Conservation (phyloP, 176 grass and related monocot species). For the Oryza punctata region DNA sequence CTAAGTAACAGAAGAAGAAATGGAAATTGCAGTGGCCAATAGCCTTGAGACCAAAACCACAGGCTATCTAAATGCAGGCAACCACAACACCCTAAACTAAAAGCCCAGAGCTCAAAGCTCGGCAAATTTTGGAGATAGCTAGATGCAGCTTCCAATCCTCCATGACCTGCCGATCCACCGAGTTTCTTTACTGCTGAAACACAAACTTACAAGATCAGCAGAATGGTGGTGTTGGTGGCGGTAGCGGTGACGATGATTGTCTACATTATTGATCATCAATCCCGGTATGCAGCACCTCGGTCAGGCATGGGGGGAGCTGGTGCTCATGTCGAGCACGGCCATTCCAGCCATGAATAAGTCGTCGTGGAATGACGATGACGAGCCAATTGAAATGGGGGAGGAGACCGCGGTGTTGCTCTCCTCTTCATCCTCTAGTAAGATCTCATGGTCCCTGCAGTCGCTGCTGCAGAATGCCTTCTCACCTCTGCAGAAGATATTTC, state of each 20-base stretch:
- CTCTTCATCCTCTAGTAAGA: slow-evolving; percentile 49
- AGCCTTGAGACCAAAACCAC: slow-evolving; percentile 48
- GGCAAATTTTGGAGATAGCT: slow-evolving; percentile 7
- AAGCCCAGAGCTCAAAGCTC: background rate
- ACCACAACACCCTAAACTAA: slow-evolving; percentile 31
- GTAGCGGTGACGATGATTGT: background rate
- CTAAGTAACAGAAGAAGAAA: slow-evolving; percentile 19
- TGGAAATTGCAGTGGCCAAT: slow-evolving; percentile 24
- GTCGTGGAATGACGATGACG: slow-evolving; percentile 41
- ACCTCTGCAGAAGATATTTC: slow-evolving; percentile 58
- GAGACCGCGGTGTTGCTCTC: slow-evolving; percentile 26
- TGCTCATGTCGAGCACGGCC: slow-evolving; percentile 57
- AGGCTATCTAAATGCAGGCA: slow-evolving; percentile 33
- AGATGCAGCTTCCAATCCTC: slow-evolving; percentile 28
- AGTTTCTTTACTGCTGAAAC: slow-evolving; percentile 44
- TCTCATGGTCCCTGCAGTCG: slow-evolving; percentile 60
- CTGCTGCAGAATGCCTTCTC: slow-evolving; percentile 66
- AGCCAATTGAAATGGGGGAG: slow-evolving; percentile 37
- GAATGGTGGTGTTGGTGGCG: background rate
- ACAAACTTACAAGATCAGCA: slow-evolving; percentile 49
- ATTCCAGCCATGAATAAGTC: slow-evolving; percentile 70
- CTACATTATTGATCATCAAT: slow-evolving; percentile 31
- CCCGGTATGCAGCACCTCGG: background rate
- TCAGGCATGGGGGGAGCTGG: background rate
- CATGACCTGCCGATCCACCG: slow-evolving; percentile 14